phyloP scores from a whole-genome alignment of 2,329 filamentous ascomycete genomes.

The Clonostachys byssicola region DNA sequence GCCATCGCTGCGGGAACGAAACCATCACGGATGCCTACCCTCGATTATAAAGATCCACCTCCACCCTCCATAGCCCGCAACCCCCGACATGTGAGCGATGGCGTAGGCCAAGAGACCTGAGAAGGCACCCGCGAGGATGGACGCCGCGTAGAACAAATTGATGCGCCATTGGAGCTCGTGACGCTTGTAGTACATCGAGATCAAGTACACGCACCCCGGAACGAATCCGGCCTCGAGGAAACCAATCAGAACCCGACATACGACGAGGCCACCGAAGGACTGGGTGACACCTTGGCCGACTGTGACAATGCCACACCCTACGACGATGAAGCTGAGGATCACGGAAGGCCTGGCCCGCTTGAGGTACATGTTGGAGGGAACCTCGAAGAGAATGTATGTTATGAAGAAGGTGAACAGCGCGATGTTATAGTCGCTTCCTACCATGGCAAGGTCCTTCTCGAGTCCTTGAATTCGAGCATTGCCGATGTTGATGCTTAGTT shows the following conservation, averaged over 20 bases:
- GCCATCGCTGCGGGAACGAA: too few relatives aligned
- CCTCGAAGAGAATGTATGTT: conserved; percentile 37
- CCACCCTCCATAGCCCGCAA: conserved; percentile 35
- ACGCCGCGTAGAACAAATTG: conserved; percentile 26
- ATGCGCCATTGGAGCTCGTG: conserved; percentile 19
- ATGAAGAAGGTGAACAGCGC: conserved; percentile 32
- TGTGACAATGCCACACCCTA: conserved; percentile 31
- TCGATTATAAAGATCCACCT: conserved; percentile 53
- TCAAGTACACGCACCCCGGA: conserved; percentile 20
- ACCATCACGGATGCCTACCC: conserved; percentile 18
- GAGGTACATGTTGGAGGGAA: conserved; percentile 41
- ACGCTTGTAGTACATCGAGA: conserved; percentile 20
- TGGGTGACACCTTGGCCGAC: conserved; percentile 30
- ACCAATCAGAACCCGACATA: conserved; percentile 30
- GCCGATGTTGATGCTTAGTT: conserved; percentile 39
- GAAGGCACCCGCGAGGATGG: conserved; percentile 33
- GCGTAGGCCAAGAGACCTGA: conserved; percentile 37
- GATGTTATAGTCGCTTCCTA: conserved; percentile 36
- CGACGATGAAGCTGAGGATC: conserved; percentile 29
- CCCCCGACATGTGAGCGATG: conserved; percentile 36
- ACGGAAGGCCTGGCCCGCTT: conserved; percentile 31
- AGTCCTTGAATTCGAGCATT: conserved; percentile 41
- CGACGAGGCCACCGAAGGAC: conserved; percentile 22
- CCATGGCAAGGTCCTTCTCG: conserved; percentile 31
- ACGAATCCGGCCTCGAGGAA: conserved; percentile 35